Percentiles rank a stretch among this genome's conserved stretches.
Conservation (phyloP, 768 basidiomycete species). For the Atractiella rhizophila region DNA sequence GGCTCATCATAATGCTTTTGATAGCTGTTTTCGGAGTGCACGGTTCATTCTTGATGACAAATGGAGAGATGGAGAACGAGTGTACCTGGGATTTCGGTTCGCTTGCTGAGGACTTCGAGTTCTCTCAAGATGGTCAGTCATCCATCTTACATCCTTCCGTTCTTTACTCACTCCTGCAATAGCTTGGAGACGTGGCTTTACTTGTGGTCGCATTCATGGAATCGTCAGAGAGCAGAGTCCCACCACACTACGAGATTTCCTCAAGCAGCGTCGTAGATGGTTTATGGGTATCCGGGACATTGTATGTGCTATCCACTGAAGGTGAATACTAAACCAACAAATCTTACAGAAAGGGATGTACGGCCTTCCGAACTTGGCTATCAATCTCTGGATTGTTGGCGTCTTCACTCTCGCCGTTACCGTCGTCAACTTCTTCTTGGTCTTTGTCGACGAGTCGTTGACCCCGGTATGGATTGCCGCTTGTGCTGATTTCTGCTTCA, state of each 20-base stretch:
- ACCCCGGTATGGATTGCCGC: slow-evolving; percentile 20
- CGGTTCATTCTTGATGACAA: slow-evolving; percentile 20
- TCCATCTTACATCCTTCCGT: neutral
- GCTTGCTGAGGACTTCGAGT: slow-evolving; percentile 20
- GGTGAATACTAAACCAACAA: too few species aligned
- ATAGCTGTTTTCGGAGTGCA: slow-evolving; percentile 19
- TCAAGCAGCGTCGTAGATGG: slow-evolving; percentile 21
- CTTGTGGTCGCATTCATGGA: slow-evolving; percentile 19
- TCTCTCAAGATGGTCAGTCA: slow-evolving; percentile 17
- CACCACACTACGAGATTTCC: slow-evolving; percentile 19
- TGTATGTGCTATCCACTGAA: neutral
- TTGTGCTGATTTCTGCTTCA: slow-evolving; percentile 19
- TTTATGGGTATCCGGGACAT: slow-evolving; percentile 17
- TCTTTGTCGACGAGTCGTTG: slow-evolving; percentile 17
- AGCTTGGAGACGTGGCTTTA: slow-evolving; percentile 20
- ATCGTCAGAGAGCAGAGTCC: slow-evolving; percentile 20
- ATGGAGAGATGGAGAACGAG: slow-evolving; percentile 21
- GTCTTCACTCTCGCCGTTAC: slow-evolving; percentile 19
- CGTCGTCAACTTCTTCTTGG: slow-evolving; percentile 19
- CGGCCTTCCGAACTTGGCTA: slow-evolving; percentile 19
- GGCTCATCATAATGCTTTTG: neutral
- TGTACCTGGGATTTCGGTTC: slow-evolving; percentile 21
- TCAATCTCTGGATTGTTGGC: slow-evolving; percentile 18
- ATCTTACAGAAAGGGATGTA: slow-evolving; percentile 20
- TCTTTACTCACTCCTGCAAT: neutral